Evolutionary conservation across 306 rosid genomes (phyloP).

Genomic region (Mimosa bimucronata): DNA sequence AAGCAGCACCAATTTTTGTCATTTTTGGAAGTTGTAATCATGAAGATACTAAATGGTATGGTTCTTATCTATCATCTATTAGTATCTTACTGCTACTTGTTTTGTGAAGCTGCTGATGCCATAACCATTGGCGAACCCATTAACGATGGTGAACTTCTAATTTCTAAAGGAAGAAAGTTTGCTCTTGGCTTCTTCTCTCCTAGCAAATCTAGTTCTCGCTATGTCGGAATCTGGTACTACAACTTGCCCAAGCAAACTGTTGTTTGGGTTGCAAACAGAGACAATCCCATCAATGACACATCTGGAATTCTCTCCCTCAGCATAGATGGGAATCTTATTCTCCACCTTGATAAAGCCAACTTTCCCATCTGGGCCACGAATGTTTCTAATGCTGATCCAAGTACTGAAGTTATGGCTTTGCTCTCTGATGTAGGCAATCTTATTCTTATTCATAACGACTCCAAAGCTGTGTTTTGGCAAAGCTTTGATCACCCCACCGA

Average conservation of each 20-base stretch:
- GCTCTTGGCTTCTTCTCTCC: not conserved
- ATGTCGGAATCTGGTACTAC: not conserved
- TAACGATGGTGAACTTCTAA: not conserved
- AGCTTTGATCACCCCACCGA: not conserved
- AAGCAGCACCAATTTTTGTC: not conserved
- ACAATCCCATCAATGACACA: not conserved
- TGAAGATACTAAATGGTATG: not conserved
- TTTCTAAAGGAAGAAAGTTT: not conserved
- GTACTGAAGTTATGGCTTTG: not conserved
- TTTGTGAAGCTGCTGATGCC: not conserved
- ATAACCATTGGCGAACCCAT: not conserved
- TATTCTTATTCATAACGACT: not conserved
- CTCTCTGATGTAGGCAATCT: not conserved
- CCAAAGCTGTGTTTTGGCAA: not conserved
- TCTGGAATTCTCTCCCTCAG: slow-evolving; percentile 32
- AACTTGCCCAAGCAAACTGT: not conserved
- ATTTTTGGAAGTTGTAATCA: not conserved
- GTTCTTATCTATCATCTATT: not conserved
- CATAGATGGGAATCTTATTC: slow-evolving; percentile 35
- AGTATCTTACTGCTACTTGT: not conserved
- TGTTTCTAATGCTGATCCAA: slow-evolving; percentile 19
- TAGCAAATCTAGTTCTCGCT: not conserved
- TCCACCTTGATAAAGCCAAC: slow-evolving; percentile 17
- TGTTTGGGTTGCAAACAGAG: not conserved
- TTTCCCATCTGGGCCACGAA: slow-evolving; percentile 37